Evolutionary conservation across 1,139 yeast species (phyloP).

Genomic region (Pichia sp.): DNA sequence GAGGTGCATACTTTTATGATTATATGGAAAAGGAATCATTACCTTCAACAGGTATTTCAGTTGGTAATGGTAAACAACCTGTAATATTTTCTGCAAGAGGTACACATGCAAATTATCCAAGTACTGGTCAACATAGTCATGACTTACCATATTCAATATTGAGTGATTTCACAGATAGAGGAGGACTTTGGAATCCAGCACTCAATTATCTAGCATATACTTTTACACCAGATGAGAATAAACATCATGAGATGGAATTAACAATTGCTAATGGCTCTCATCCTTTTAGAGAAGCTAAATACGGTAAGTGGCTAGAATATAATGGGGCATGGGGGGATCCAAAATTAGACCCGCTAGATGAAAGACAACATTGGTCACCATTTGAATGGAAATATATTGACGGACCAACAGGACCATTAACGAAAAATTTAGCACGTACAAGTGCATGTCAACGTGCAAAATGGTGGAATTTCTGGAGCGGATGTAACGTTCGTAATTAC

Average conservation of each 20-base stretch:
- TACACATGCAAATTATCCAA: slow-evolving; percentile 93
- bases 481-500: slow-evolving; percentile 70
- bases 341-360: slow-evolving; percentile 57
- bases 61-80: slow-evolving; percentile 40
- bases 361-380: slow-evolving; percentile 69
- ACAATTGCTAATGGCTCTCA: slow-evolving; percentile 38
- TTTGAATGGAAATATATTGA: slow-evolving; percentile 86
- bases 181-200: slow-evolving; percentile 91
- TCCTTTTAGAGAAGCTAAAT: slow-evolving; percentile 52
- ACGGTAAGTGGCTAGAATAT: slow-evolving; percentile 74
- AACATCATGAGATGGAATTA: slow-evolving; percentile 24
- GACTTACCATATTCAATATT: slow-evolving; percentile 88
- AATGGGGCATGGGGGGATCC: slow-evolving; percentile 93
- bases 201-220: slow-evolving; percentile 75
- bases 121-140: slow-evolving; percentile 95
- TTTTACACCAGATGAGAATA: slow-evolving; percentile 45
- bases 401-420: slow-evolving; percentile 88
- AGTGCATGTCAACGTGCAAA: slow-evolving; percentile 77
- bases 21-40: slow-evolving; percentile 47
- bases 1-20: slow-evolving; percentile 75
- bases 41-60: slow-evolving; percentile 10
- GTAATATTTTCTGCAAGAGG: slow-evolving; percentile 88
- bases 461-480: slow-evolving; percentile 68
- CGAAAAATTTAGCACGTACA: slow-evolving; percentile 62
- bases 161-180: slow-evolving; percentile 90